Evolutionary conservation across 345 rosid genomes (phyloP), one percentile per base, ranked within the genome.

Genomic region (Melaleuca quinquenervia): DNA sequence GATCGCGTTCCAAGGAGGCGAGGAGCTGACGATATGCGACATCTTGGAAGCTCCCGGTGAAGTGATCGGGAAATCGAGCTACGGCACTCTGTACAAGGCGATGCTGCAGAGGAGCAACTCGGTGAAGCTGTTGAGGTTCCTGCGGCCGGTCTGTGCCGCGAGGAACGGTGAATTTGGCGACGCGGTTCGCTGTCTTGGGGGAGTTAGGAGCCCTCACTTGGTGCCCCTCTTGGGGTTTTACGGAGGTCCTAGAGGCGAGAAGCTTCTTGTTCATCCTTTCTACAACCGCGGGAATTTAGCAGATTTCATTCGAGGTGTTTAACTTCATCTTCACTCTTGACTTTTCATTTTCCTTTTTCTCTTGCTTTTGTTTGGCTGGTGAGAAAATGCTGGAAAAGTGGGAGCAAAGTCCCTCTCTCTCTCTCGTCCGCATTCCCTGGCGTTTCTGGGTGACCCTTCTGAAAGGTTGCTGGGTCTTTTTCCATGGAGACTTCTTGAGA

Each of bases 1-100:
- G 82, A 74, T 93, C 48, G 91, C 89, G 14, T 97, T 97, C 84
- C 91, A 60, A 27, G 96, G 96, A 20, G 98, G 97, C 0, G 91
- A 92, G 82, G 96, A 91, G 90, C 94, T 97, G 1, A 94, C 96
- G 44, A 94, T 93, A 53, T 86, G 87, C 82, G 98, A 97, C 90
- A 93, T 97, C 82, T 94, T 97, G 85, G 98, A 97, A 50, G 98
- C 99, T 82, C 98, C 99, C 0, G 99, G 99, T 8, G 99, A 97
- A 87, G 99, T 97, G 51, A 94, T 97, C 20, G 98, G 98, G 32
- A 97, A 97, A 84, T 95, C 99, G 83, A 93, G 90, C 91, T 93
- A 92, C 87, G 98, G 98, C 1, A 97, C 99, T 49, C 87, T 96
- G 83, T 96, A 97, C 92, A 95, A 92, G 89, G 99, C 98, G 5